Percentiles rank a stretch among this genome's conserved stretches.
Conservation (phyloP, 2,329 filamentous ascomycete genomes). For the Ophiostoma australiae region DNA sequence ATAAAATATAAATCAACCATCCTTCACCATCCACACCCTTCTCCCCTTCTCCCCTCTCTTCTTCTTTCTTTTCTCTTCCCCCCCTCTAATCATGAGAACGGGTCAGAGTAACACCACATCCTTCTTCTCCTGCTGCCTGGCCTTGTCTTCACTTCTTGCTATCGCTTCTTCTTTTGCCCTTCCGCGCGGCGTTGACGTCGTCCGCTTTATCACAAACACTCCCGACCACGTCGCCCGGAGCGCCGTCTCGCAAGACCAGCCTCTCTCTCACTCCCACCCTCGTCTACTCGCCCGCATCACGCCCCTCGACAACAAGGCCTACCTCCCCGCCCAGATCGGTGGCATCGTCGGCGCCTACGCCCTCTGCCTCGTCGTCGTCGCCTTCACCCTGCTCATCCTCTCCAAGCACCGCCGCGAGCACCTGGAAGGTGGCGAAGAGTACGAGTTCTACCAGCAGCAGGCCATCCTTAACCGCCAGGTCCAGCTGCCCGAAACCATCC, state of each 20-base stretch:
- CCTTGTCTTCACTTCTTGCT: slow-evolving; percentile 5
- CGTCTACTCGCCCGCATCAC: slow-evolving; percentile 9
- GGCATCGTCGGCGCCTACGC: slow-evolving; percentile 82
- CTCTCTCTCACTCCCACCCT: slow-evolving; percentile 37
- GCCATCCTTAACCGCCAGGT: slow-evolving; percentile 29
- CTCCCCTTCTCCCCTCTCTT: too few species aligned
- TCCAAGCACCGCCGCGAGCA: slow-evolving; percentile 51
- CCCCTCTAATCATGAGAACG: slow-evolving; percentile 39
- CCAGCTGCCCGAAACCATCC: slow-evolving; percentile 31
- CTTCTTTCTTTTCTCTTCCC: background rate
- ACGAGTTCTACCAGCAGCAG: slow-evolving; percentile 35
- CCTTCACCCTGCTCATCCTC: slow-evolving; percentile 59
- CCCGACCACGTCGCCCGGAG: slow-evolving; percentile 41
- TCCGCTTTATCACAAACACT: background rate
- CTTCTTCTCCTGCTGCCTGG: slow-evolving; percentile 17
- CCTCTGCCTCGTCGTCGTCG: slow-evolving; percentile 67
- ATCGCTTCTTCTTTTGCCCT: slow-evolving; percentile 29
- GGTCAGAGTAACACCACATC: slow-evolving; percentile 31
- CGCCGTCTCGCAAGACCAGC: slow-evolving; percentile 49
- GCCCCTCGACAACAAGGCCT: slow-evolving; percentile 55
- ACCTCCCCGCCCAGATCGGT: slow-evolving; percentile 76
- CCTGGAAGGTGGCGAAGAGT: slow-evolving; percentile 50
- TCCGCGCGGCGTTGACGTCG: slow-evolving; percentile 32
- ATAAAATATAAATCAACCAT: slow-evolving; percentile 37
- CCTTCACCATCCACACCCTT: background rate